These are phyloP conservation scores for Histomonas meleagridis DNA, from an alignment of 208 protist species.

Conservation along the genomic window DNA sequence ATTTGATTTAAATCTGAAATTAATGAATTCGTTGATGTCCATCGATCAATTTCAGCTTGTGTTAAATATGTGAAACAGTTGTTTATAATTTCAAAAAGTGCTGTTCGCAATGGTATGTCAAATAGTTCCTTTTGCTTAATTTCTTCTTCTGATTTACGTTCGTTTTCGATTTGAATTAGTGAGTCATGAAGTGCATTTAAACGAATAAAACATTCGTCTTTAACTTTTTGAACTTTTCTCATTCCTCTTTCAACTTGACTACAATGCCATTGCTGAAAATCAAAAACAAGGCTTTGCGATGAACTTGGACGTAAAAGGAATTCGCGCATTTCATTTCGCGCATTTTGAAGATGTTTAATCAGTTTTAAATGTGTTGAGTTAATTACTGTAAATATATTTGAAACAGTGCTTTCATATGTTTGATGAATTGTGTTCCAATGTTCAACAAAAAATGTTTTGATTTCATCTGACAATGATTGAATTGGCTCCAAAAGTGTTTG, in stretches of 20 bases:
- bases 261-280: not conserved
- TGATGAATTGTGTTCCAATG: not conserved
- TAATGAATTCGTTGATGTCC: not conserved
- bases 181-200: not conserved
- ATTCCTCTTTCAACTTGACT: not conserved
- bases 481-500: not conserved
- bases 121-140: not conserved
- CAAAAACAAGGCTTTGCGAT: not conserved
- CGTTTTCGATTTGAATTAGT: not conserved
- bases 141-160: not conserved
- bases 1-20: not conserved
- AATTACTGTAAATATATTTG: not conserved
- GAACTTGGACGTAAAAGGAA: not conserved
- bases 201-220: not conserved
- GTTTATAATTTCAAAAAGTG: not conserved
- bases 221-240: not conserved
- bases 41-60: conserved; percentile 18
- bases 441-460: not conserved
- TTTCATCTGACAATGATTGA: not conserved
- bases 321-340: not conserved
- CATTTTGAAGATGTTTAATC: not conserved
- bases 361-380: not conserved
- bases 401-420: not conserved
- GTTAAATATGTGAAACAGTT: not conserved
- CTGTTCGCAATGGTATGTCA: not conserved